These are phyloP conservation scores for Aspergillus sp. DNA, from an alignment of 2,329 filamentous ascomycete genomes.

Conservation along the genomic window DNA sequence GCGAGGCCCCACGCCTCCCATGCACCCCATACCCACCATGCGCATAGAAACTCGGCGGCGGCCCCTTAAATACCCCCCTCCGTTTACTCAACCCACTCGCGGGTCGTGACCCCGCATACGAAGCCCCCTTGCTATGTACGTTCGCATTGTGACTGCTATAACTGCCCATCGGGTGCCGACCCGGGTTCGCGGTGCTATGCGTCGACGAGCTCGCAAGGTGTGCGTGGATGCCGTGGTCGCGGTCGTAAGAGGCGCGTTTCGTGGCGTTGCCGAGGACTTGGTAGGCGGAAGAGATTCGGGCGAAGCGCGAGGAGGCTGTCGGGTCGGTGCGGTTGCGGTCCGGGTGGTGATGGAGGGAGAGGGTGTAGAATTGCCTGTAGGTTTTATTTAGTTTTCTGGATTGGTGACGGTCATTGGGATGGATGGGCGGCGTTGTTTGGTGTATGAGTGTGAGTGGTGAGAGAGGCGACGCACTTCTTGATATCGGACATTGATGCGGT, in stretches of 20 bases:
- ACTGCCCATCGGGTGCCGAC: slow-evolving; percentile 43
- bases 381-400: no score
- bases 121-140: slow-evolving; percentile 24
- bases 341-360: slow-evolving; percentile 87
- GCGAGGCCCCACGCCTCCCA: background rate
- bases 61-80: slow-evolving; percentile 68
- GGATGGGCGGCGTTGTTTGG: background rate
- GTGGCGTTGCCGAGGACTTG: slow-evolving; percentile 61
- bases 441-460: background rate
- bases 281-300: slow-evolving; percentile 78
- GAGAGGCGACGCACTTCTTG: slow-evolving; percentile 57
- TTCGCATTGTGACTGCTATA: slow-evolving; percentile 43
- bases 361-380: slow-evolving; percentile 64
- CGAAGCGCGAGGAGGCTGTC: slow-evolving; percentile 64
- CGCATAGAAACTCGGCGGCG: slow-evolving; percentile 81
- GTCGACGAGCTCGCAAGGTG: slow-evolving; percentile 17
- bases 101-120: slow-evolving; percentile 54
- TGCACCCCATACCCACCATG: slow-evolving; percentile 64
- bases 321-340: slow-evolving; percentile 78
- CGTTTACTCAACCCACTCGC: slow-evolving; percentile 73
- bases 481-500: slow-evolving; percentile 68
- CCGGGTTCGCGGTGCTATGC: slow-evolving; percentile 22
- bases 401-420: background rate
- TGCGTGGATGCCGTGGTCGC: slow-evolving; percentile 37
- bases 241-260: slow-evolving; percentile 76